These are phyloP conservation scores for Erysiphe pulchra DNA, from an alignment of 2,329 filamentous ascomycete species.

Conservation along the genomic window DNA sequence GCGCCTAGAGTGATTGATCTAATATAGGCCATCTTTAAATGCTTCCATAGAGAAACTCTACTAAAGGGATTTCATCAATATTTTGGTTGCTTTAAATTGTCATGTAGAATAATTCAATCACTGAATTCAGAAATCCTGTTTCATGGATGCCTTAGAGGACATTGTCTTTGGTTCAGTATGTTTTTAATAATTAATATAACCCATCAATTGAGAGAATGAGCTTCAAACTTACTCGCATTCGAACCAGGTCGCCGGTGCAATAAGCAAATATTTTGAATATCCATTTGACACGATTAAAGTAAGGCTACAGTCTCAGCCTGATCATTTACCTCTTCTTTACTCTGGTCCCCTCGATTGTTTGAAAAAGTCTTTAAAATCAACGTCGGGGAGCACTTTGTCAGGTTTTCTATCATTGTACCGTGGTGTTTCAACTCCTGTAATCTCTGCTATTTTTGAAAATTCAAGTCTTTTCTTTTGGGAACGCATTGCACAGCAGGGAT, in stretches of 20 bases:
- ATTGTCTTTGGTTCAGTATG: conserved; percentile 67
- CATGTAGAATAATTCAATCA: too few relatives aligned
- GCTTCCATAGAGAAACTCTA: too few relatives aligned
- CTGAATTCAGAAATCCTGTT: not conserved
- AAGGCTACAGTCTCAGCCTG: conserved; percentile 82
- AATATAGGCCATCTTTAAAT: too few relatives aligned
- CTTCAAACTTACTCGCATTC: conserved; percentile 2
- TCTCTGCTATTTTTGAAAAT: conserved; percentile 78
- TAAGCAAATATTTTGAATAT: conserved; percentile 92
- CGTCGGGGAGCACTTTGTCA: conserved; percentile 14
- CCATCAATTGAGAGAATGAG: not conserved
- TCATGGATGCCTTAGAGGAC: conserved; percentile 49
- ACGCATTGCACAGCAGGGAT: conserved; percentile 39
- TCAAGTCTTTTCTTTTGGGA: conserved; percentile 88
- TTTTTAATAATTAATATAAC: not conserved
- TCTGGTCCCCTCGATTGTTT: conserved; percentile 82
- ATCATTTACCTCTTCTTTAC: conserved; percentile 58
- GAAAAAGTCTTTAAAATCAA: conserved; percentile 51
- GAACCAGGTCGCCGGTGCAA: conserved; percentile 47
- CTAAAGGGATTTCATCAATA: too few relatives aligned
- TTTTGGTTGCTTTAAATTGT: too few relatives aligned
- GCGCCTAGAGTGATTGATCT: too few relatives aligned
- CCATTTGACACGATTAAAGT: conserved; percentile 98
- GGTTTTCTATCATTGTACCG: conserved; percentile 59
- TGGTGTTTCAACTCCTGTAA: conserved; percentile 72